These are phyloP conservation scores for Kitagawia praeruptora DNA, from an alignment of 129 eudicot species.

Conservation along the genomic window DNA sequence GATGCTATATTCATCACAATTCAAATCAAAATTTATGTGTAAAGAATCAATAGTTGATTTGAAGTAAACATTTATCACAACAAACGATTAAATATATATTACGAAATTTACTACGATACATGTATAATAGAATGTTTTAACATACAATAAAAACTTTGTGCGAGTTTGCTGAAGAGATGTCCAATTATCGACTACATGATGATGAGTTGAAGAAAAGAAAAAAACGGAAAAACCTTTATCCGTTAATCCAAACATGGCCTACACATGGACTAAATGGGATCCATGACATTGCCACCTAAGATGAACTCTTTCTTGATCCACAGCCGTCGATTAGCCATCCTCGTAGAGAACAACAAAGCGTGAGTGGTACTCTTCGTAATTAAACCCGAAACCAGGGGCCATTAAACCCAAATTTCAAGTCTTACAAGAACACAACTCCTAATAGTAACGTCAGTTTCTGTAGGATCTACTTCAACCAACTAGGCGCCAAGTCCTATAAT, in stretches of 20 bases:
- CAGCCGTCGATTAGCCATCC: no score
- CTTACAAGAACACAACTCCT: background rate
- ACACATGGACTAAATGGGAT: background rate
- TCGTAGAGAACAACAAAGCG: background rate
- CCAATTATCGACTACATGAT: no score
- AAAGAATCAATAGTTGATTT: no score
- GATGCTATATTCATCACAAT: no score
- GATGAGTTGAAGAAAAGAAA: no score
- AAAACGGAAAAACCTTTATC: background rate
- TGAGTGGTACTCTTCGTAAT: background rate
- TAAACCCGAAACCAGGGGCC: background rate
- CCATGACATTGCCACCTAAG: background rate
- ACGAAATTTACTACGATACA: no score
- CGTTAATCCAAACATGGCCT: background rate
- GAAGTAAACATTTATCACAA: no score
- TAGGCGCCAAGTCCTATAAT: constrained; percentile 2
- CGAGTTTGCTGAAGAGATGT: no score
- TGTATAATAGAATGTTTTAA: no score
- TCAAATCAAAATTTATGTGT: no score
- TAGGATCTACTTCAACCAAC: background rate
- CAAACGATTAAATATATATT: no score
- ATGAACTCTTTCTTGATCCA: background rate
- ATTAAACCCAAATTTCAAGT: background rate
- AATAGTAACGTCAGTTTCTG: constrained; percentile 2
- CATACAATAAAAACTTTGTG: no score